phyloP scores from a whole-genome alignment of 2,329 filamentous ascomycete genomes.

The Herpomyces periplanetae region DNA sequence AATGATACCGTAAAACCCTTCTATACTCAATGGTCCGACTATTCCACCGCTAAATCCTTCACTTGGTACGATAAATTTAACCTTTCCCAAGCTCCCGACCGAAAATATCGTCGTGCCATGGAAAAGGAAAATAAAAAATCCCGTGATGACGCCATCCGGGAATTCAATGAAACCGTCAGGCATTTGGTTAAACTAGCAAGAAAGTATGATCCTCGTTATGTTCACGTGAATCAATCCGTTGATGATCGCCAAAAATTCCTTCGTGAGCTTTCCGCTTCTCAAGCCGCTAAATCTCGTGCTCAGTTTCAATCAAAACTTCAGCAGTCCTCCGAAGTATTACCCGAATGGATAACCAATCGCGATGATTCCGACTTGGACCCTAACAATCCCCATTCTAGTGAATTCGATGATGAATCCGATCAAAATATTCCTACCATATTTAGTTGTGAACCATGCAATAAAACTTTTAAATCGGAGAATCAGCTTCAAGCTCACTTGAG shows the following conservation, averaged over 20 bases:
- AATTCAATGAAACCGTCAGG: conserved; percentile 71
- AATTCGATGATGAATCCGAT: conserved; percentile 12
- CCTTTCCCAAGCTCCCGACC: conserved; percentile 49
- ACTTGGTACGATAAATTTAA: conserved; percentile 60
- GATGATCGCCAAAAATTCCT: conserved; percentile 38
- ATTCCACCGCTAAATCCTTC: conserved; percentile 50
- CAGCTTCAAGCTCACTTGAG: conserved; percentile 70
- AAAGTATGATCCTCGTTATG: conserved; percentile 59
- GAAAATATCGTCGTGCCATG: conserved; percentile 41
- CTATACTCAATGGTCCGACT: conserved; percentile 39
- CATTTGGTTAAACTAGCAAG: conserved; percentile 55
- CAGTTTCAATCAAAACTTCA: conserved; percentile 35
- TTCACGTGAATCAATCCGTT: conserved; percentile 33
- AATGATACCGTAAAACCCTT: conserved; percentile 40
- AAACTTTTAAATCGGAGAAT: conserved; percentile 50
- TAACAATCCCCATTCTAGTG: too few species aligned
- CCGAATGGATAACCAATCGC: conserved; percentile 30
- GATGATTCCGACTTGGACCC: too few species aligned
- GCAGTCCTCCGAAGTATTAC: conserved; percentile 13
- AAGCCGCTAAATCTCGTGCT: conserved; percentile 43
- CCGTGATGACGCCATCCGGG: conserved; percentile 38
- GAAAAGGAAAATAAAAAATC: conserved; percentile 73
- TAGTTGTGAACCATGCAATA: conserved; percentile 21
- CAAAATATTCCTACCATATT: conserved; percentile 13
- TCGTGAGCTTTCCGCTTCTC: conserved; percentile 36